Base-by-base conservation (phyloP, 345 rosid genomes). In the Corymbia maculata region DNA sequence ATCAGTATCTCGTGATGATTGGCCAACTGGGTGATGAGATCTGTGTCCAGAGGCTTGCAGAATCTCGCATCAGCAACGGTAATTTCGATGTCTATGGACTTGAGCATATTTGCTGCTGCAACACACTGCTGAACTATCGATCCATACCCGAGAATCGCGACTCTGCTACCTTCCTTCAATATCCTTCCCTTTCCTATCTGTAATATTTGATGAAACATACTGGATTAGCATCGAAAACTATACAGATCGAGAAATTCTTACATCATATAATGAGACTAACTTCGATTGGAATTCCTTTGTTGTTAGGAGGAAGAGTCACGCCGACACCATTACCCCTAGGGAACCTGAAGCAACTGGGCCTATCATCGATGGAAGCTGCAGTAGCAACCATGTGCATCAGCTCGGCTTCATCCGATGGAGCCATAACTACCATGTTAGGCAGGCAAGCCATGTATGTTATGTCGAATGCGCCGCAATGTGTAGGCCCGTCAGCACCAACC, bases 51-150 rank as follows among this genome's bases (percentile, higher is more conserved):
- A 13, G 99, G 98, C 90, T 96, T 97, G 93, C 99, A 97, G 88
- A 97, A 97, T 90, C 98, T 93, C 55, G 98, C 99, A 89, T 97
- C 98, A 1, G 96, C 99, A 14, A 97, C 94, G 11, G 98, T 97
- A 45, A 95, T 91, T 45, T 84, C 85, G 19, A 95, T 85, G 88
- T 91, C 94, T 9, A 85, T 90, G 70, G 88, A 86, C 86, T 87
- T 85, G 15, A 96, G 97, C 91, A 90, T 90, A 55, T 61, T 86
- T 87, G 94, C 94, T 22, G 99, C 97, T 88, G 91, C 93, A 36
- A 91, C 51, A 87, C 98, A 97, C 87, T 91, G 94, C 86, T 96
- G 97, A 90, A 97, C 96, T 14, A 95, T 91, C 9, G 98, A 91
- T 52, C 99, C 99, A 6, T 95, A 97, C 13, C 98, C 99, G 86